phyloP scores from a whole-genome alignment of 225 moss, liverwort and hornwort genomes.

The Marchantia polymorpha region DNA sequence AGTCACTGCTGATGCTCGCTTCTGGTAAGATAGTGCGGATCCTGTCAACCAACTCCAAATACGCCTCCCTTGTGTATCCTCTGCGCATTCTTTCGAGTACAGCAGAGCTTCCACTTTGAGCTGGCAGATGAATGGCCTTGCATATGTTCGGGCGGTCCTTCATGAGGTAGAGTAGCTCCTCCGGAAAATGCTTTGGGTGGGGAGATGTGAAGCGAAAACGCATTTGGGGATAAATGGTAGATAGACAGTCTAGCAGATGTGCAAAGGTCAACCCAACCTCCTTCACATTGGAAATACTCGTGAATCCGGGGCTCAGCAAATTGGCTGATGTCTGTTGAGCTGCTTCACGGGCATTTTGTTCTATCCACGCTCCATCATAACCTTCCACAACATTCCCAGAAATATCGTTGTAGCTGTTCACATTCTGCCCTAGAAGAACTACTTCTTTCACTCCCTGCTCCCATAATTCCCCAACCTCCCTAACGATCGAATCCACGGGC shows the following conservation, averaged over 20 bases:
- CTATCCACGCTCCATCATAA: constrained; percentile 46
- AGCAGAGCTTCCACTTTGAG: constrained; percentile 86
- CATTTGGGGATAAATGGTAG: constrained; percentile 72
- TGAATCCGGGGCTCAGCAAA: constrained; percentile 84
- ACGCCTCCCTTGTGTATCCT: constrained; percentile 86
- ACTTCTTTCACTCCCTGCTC: constrained; percentile 97
- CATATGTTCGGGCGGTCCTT: constrained; percentile 82
- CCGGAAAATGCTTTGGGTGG: constrained; percentile 94
- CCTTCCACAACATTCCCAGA: constrained; percentile 55
- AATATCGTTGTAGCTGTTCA: constrained; percentile 92
- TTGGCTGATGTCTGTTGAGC: constrained; percentile 48
- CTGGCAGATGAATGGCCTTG: constrained; percentile 90
- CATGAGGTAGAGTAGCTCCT: constrained; percentile 84
- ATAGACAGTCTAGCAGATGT: constrained; percentile 78
- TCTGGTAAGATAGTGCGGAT: constrained; percentile 77
- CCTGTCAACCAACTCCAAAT: constrained; percentile 74
- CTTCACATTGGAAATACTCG: constrained; percentile 77
- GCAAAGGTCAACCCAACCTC: constrained; percentile 80
- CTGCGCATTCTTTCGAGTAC: constrained; percentile 89
- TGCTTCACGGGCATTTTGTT: constrained; percentile 34
- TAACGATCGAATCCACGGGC: constrained; percentile 74
- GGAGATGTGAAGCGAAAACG: constrained; percentile 93
- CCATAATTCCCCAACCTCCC: constrained; percentile 97
- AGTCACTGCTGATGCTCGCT: constrained; percentile 96
- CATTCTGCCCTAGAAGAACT: constrained; percentile 88